These are phyloP conservation scores for Akanthomyces lecanii DNA, from an alignment of 2,329 filamentous ascomycete genomes.

Conservation along the genomic window DNA sequence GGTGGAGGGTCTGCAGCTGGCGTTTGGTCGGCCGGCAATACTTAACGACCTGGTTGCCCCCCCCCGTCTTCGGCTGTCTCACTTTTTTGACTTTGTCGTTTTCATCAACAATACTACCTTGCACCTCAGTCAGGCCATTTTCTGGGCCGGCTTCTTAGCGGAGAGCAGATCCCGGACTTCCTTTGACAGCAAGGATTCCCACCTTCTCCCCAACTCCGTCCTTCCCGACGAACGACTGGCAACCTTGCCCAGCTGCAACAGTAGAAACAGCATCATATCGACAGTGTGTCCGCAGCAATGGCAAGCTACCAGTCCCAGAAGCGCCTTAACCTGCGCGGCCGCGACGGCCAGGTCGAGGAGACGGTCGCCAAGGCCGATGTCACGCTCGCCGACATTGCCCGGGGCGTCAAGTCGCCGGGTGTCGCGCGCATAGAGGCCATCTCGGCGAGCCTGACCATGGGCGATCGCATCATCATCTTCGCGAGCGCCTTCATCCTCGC, in stretches of 20 bases:
- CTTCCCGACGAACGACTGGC: background rate
- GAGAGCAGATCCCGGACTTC: background rate
- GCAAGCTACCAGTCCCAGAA: constrained; percentile 11
- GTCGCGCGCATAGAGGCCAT: constrained; percentile 51
- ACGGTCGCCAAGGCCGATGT: constrained; percentile 23
- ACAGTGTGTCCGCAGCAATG: background rate
- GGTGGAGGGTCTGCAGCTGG: background rate
- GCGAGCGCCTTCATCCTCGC: constrained; percentile 54
- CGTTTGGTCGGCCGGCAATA: background rate
- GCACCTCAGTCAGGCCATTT: background rate
- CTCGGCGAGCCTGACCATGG: constrained; percentile 40
- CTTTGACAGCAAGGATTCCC: background rate
- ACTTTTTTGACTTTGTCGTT: constrained; percentile 5
- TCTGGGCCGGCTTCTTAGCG: background rate
- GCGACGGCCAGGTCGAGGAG: background rate
- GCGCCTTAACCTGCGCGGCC: constrained; percentile 8
- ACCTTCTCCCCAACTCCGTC: too few relatives aligned
- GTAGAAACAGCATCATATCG: background rate
- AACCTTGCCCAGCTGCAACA: background rate
- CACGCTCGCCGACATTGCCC: constrained; percentile 23
- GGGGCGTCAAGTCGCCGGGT: constrained; percentile 37
- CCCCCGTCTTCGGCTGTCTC: background rate
- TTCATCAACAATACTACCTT: background rate
- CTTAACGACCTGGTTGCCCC: background rate
- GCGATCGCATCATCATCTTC: constrained; percentile 49